A percentile compares a stretch with the other conserved stretches of the same genome.
These are phyloP conservation scores for Acanthamoeba quina DNA, from an alignment of 208 protist genomes.

Conservation along the genomic window DNA sequence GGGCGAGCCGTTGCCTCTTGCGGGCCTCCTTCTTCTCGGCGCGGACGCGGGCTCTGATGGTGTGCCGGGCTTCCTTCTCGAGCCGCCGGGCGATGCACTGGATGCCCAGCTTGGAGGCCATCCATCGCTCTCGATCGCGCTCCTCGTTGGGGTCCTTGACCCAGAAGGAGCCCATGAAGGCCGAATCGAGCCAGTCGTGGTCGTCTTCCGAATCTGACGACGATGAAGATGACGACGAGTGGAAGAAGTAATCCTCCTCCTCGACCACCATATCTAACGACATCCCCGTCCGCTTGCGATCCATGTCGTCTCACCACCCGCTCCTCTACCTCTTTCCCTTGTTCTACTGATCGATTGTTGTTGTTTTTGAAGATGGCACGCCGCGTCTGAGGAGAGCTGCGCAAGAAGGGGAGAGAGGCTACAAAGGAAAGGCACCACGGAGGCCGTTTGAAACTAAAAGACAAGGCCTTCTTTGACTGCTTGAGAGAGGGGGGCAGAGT, in stretches of 20 bases:
- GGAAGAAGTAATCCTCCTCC: background rate
- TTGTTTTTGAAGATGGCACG: too few relatives aligned
- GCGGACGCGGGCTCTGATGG: background rate
- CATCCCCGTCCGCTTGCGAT: background rate
- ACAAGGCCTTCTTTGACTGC: too few relatives aligned
- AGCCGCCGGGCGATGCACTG: background rate
- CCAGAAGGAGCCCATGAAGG: conserved; percentile 26
- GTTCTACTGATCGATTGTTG: background rate
- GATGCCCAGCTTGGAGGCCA: background rate
- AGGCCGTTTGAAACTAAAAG: background rate
- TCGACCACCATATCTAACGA: background rate
- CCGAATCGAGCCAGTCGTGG: conserved; percentile 23
- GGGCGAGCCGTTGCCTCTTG: background rate
- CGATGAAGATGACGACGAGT: background rate
- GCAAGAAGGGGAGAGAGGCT: background rate
- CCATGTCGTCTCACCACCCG: background rate
- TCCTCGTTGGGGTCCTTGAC: background rate
- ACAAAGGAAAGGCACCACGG: background rate
- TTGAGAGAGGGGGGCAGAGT: too few relatives aligned
- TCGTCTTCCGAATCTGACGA: conserved; percentile 35
- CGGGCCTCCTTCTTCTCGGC: background rate
- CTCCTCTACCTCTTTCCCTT: background rate
- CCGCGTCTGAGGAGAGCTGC: too few relatives aligned
- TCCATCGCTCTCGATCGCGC: background rate
- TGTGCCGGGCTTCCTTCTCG: background rate